A percentile compares a stretch with the other conserved stretches of the same genome.
These are phyloP conservation scores for Ailanthus altissimus DNA, from an alignment of 345 rosid species.

Conservation along the genomic window DNA sequence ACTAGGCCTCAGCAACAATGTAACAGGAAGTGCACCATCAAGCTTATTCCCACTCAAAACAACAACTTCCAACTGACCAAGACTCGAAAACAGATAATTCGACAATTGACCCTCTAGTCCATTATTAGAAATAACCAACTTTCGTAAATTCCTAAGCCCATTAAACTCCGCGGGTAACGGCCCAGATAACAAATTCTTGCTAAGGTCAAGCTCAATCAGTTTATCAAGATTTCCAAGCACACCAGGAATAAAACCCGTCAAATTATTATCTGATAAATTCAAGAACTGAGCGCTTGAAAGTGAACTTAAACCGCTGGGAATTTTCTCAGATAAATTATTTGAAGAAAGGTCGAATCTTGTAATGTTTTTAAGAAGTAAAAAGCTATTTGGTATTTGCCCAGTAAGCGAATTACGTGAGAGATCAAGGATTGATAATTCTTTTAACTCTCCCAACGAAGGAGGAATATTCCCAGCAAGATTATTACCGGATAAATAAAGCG, in stretches of 20 bases:
- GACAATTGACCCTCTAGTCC: conserved; percentile 40
- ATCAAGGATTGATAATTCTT: conserved; percentile 44
- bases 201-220: conserved; percentile 60
- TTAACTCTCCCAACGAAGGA: conserved; percentile 42
- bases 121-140: conserved; percentile 46
- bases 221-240: conserved; percentile 46
- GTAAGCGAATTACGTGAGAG: conserved; percentile 52
- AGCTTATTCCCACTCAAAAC: conserved; percentile 49
- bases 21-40: conserved; percentile 48
- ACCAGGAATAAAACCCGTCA: conserved; percentile 48
- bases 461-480: conserved; percentile 48
- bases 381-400: conserved; percentile 49
- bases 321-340: conserved; percentile 48
- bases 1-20: conserved; percentile 43
- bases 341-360: conserved; percentile 47
- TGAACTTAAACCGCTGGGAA: conserved; percentile 47
- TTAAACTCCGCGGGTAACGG: conserved; percentile 45
- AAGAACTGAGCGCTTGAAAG: conserved; percentile 36
- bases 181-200: conserved; percentile 52
- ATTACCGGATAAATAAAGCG: conserved; percentile 48
- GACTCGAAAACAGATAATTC: conserved; percentile 39
- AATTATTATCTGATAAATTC: conserved; percentile 54
- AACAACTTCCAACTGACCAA: conserved; percentile 41
- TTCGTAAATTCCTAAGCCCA: conserved; percentile 42
- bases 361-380: conserved; percentile 43